Conservation (phyloP, 139 green algal species). For the Chlorella sp. region DNA sequence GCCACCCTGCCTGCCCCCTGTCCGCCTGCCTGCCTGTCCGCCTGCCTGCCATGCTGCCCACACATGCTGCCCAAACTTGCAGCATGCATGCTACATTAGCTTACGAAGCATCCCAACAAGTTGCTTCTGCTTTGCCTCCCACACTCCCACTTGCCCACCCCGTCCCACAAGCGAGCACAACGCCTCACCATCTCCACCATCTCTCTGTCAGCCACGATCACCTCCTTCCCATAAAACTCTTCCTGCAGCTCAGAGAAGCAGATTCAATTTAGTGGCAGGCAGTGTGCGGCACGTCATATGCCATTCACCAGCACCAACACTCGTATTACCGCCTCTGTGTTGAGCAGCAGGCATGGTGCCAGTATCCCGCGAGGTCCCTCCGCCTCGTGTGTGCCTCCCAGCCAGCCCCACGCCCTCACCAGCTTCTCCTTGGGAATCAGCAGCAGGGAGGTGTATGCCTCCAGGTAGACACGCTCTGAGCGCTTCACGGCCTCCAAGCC, state of each 20-base stretch:
- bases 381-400: too few species aligned
- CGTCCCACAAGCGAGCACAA: neutral
- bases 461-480: conserved; percentile 88
- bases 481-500: conserved; percentile 87
- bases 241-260: conserved; percentile 68
- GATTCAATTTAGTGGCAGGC: neutral
- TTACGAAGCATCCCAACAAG: too few species aligned
- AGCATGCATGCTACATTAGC: too few species aligned
- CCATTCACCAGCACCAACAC: neutral
- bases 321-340: neutral
- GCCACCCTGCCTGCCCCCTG: too few species aligned
- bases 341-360: neutral
- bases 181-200: conserved; percentile 90
- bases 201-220: conserved; percentile 92
- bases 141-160: neutral
- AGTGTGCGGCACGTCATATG: too few species aligned
- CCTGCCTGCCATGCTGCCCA: too few species aligned
- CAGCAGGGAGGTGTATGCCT: conserved; percentile 98
- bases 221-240: conserved; percentile 89
- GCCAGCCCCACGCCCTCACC: conserved; percentile 57
- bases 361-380: neutral
- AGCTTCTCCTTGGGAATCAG: conserved; percentile 85
- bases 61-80: too few species aligned
- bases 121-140: neutral
- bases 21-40: too few species aligned